These are phyloP conservation scores for Saturnispora bothae DNA, from an alignment of 805 yeast genomes.

Conservation along the genomic window DNA sequence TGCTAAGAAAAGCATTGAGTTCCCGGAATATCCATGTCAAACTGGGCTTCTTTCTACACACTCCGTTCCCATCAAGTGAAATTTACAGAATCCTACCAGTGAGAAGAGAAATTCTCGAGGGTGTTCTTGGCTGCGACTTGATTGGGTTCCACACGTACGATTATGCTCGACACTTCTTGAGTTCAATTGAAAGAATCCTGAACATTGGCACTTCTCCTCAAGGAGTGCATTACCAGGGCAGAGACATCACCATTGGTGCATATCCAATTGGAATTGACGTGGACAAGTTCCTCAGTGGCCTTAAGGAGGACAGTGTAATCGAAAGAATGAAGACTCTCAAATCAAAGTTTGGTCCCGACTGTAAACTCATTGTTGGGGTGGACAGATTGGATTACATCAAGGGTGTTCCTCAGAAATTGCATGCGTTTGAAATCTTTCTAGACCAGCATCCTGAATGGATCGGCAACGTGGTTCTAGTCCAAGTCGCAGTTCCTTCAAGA, in stretches of 20 bases:
- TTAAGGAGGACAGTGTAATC: slow-evolving; percentile 51
- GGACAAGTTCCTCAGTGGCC: slow-evolving; percentile 75
- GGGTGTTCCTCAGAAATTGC: slow-evolving; percentile 96
- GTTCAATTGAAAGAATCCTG: slow-evolving; percentile 77
- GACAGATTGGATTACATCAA: slow-evolving; percentile 94
- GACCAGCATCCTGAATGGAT: slow-evolving; percentile 96
- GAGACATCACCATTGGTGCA: slow-evolving; percentile 82
- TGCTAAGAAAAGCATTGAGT: slow-evolving; percentile 59
- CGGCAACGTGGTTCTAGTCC: slow-evolving; percentile 91
- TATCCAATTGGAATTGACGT: slow-evolving; percentile 99
- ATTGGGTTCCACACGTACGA: slow-evolving; percentile 99
- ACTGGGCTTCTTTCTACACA: slow-evolving; percentile 90
- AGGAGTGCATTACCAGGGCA: slow-evolving; percentile 69
- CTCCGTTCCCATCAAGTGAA: slow-evolving; percentile 97
- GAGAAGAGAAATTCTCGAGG: slow-evolving; percentile 79
- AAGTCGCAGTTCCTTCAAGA: slow-evolving; percentile 94
- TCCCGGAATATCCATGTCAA: slow-evolving; percentile 43
- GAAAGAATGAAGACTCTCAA: slow-evolving; percentile 54
- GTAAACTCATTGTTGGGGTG: slow-evolving; percentile 89
- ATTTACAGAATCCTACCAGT: slow-evolving; percentile 94
- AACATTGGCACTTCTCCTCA: slow-evolving; percentile 80
- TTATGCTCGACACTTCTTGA: slow-evolving; percentile 90
- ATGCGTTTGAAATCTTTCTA: slow-evolving; percentile 88
- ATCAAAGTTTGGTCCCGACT: slow-evolving; percentile 53
- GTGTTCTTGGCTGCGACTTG: slow-evolving; percentile 87